These are phyloP conservation scores for Loxodes magnus DNA, from an alignment of 73 alveolate genomes.

Conservation along the genomic window DNA sequence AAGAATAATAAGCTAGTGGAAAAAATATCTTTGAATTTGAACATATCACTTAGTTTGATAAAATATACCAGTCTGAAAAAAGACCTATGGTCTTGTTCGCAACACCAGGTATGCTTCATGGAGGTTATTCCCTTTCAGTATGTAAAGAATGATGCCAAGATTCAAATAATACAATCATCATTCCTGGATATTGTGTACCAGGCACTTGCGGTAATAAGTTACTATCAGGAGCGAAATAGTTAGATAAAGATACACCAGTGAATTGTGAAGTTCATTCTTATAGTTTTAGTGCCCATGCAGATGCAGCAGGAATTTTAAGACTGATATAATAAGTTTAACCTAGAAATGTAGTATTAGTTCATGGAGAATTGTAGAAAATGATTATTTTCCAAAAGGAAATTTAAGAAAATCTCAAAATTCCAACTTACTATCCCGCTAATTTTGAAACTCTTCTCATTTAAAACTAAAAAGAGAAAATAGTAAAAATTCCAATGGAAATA, in stretches of 20 bases:
- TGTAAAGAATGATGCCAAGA: slow-evolving; percentile 94
- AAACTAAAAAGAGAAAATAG: slow-evolving; percentile 11
- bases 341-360: slow-evolving; percentile 69
- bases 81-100: slow-evolving; percentile 96
- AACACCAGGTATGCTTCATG: slow-evolving; percentile 99
- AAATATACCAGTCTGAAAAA: slow-evolving; percentile 52
- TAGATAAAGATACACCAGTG: slow-evolving; percentile 68
- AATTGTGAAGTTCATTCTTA: slow-evolving; percentile 74
- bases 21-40: slow-evolving; percentile 91
- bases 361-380: slow-evolving; percentile 88
- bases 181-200: slow-evolving; percentile 98
- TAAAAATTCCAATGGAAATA: slow-evolving; percentile 16
- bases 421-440: slow-evolving; percentile 45
- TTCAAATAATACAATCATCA: slow-evolving; percentile 78
- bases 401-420: slow-evolving; percentile 14
- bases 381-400: slow-evolving; percentile 33
- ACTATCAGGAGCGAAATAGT: slow-evolving; percentile 75
- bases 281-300: slow-evolving; percentile 98
- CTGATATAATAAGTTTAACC: slow-evolving; percentile 37
- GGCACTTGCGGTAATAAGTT: slow-evolving; percentile 91
- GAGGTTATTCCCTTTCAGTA: slow-evolving; percentile 81
- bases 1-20: slow-evolving; percentile 49
- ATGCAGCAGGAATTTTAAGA: slow-evolving; percentile 87
- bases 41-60: slow-evolving; percentile 85
- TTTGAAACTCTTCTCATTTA: slow-evolving; percentile 6